Base-by-base conservation (phyloP, 2,329 filamentous ascomycete species). In the Paradendryphiella salina region DNA sequence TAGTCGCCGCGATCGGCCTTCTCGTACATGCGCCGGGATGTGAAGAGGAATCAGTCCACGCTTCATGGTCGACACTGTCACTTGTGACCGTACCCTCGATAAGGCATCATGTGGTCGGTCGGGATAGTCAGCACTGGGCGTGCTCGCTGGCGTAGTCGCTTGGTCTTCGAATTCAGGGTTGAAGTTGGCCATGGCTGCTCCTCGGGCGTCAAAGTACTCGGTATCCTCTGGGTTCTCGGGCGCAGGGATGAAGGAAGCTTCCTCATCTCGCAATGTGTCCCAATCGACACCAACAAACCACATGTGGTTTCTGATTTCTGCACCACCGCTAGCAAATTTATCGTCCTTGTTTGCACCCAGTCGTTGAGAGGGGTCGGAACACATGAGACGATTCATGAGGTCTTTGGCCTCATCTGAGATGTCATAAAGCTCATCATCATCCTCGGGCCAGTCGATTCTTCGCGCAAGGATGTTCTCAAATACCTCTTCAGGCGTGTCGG, bases 151-250 rank as follows among this genome's bases (percentile, higher is more conserved):
- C 7, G 91, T 89, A 0, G 90, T 87, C 34, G 81, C 76, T 66
- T 95, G 89, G 64, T 97, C 94, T 69, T 97, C 93, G 65, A 96
- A 87, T 70, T 99, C 94, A 57, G 96, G 91, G 0, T 88, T 86
- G 71, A 99, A 99, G 3, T 89, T 89, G 65, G 96, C 90, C 60
- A 97, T 80, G 1, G 91, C 95, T 13, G 94, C 94, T 21, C 94
- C 94, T 59, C 94, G 84, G 17, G 90, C 77, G 75, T 99, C 94
- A 63, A 99, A 99, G 69, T 99, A 99, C 68, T 99, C 95, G 0
- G 94, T 99, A 67, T 99, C 93, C 71, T 99, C 94, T 0, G 90
- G 92, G 61, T 99, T 93, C 66, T 96, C 90, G 1, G 89, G 87
- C 33, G 89, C 88, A 0, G 94, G 94, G 9, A 99, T 88, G 70